Conservation (phyloP, 768 basidiomycete genomes). For the Cystobasidium ongulense region DNA sequence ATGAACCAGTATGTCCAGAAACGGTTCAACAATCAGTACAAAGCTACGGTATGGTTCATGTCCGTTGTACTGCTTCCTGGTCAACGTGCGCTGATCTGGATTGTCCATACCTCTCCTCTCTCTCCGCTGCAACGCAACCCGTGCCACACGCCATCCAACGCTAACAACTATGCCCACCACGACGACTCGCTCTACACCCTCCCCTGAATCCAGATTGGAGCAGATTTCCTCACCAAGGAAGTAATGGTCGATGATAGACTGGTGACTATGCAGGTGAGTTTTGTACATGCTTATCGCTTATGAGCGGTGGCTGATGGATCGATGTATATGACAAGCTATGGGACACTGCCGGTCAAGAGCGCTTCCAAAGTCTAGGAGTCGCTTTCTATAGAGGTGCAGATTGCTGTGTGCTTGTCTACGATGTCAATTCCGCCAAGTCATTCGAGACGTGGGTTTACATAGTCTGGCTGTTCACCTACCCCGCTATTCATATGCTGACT, state of each 20-base stretch:
- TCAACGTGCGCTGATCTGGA: too few relatives aligned
- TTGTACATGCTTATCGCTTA: neutral
- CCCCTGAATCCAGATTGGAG: constrained; percentile 55
- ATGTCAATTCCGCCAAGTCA: constrained; percentile 96
- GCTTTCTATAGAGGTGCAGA: constrained; percentile 99
- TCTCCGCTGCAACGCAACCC: neutral
- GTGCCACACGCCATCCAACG: constrained; percentile 66
- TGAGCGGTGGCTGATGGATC: neutral
- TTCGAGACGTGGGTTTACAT: constrained; percentile 67
- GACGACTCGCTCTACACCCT: constrained; percentile 46
- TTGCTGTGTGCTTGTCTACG: constrained; percentile 97
- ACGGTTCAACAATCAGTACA: constrained; percentile 98
- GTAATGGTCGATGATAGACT: constrained; percentile 96
- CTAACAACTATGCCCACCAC: constrained; percentile 99
- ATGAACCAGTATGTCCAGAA: constrained; percentile 99
- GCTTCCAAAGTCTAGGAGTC: constrained; percentile 96
- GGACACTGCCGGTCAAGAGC: constrained; percentile 98
- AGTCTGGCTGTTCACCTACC: neutral
- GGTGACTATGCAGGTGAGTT: constrained; percentile 90
- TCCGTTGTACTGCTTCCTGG: neutral
- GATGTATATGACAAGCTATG: constrained; percentile 59
- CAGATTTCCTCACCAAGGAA: constrained; percentile 96
- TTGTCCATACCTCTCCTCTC: neutral
- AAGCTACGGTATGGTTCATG: constrained; percentile 61
- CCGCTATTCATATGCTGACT: neutral